phyloP scores from a whole-genome alignment of 2,329 filamentous ascomycete genomes.

The Fusarium sulawesiense region DNA sequence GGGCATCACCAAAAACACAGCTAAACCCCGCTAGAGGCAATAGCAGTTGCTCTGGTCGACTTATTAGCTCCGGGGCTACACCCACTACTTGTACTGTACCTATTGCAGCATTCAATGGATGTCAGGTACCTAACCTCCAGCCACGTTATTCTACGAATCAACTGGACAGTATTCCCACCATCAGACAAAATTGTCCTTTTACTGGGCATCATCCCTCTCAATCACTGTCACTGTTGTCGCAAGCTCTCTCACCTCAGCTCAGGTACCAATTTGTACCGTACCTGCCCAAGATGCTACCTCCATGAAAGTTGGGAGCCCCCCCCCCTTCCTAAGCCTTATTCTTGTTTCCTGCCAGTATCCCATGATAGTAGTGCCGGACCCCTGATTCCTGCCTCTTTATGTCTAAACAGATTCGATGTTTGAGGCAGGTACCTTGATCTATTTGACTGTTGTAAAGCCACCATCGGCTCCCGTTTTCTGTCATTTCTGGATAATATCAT shows the following conservation, averaged over 20 bases:
- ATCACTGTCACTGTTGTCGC: neutral
- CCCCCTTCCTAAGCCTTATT: neutral
- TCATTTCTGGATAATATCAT: slow-evolving; percentile 15
- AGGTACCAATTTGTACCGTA: slow-evolving; percentile 24
- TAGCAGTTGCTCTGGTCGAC: neutral
- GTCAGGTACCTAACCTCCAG: slow-evolving; percentile 9
- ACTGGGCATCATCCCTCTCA: slow-evolving; percentile 17
- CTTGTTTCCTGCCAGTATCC: slow-evolving; percentile 17
- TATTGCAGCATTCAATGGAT: neutral
- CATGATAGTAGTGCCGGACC: slow-evolving; percentile 23
- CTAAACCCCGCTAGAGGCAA: neutral
- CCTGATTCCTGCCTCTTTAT: slow-evolving; percentile 35
- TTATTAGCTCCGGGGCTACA: slow-evolving; percentile 14
- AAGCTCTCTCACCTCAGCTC: slow-evolving; percentile 7
- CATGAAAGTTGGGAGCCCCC: neutral
- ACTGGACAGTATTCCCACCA: slow-evolving; percentile 11
- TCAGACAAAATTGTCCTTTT: neutral
- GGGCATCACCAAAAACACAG: slow-evolving; percentile 8
- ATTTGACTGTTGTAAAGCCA: neutral
- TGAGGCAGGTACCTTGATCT: neutral
- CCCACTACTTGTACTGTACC: slow-evolving; percentile 5
- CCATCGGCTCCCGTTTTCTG: neutral
- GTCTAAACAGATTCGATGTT: neutral
- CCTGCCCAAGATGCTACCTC: neutral
- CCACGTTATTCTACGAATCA: slow-evolving; percentile 30